phyloP scores from a whole-genome alignment of 2,329 filamentous ascomycete species.

The Diplocarpon rosae region DNA sequence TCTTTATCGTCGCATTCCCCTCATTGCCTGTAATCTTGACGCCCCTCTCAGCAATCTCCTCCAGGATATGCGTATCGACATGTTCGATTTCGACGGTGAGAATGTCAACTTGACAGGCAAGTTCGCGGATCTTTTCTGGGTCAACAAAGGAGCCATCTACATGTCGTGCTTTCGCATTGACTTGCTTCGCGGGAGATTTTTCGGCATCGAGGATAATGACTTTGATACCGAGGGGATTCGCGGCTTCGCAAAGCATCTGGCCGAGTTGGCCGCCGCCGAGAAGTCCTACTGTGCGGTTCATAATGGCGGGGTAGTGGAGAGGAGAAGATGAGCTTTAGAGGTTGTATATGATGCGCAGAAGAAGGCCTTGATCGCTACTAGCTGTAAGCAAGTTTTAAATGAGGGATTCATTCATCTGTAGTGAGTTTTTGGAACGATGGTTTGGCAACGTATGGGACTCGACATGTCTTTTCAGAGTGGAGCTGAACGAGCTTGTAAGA shows the following conservation, averaged over 20 bases:
- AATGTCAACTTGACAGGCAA: conserved; percentile 69
- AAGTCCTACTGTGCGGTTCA: conserved; percentile 32
- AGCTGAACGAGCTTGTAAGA: no score
- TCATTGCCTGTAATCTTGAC: conserved; percentile 40
- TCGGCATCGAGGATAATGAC: conserved; percentile 69
- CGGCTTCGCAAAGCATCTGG: conserved; percentile 88
- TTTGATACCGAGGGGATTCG: conserved; percentile 65
- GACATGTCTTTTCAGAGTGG: no score
- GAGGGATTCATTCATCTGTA: no score
- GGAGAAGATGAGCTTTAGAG: no score
- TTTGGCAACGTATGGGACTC: no score
- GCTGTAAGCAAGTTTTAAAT: no score
- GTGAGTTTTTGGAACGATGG: no score
- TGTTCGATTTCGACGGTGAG: conserved; percentile 94
- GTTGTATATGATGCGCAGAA: no score
- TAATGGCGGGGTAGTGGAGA: conserved; percentile 3
- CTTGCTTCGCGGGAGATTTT: conserved; percentile 73
- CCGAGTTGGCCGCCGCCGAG: conserved; percentile 66
- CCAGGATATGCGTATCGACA: conserved; percentile 78
- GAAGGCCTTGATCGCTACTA: no score
- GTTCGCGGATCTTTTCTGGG: conserved; percentile 60
- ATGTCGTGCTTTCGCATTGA: conserved; percentile 63
- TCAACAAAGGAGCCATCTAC: conserved; percentile 82
- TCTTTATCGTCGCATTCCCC: conserved; percentile 32
- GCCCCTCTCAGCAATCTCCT: conserved; percentile 62